Base-by-base conservation (phyloP, 805 yeast species). In the Saccharomycopsis sp. region DNA sequence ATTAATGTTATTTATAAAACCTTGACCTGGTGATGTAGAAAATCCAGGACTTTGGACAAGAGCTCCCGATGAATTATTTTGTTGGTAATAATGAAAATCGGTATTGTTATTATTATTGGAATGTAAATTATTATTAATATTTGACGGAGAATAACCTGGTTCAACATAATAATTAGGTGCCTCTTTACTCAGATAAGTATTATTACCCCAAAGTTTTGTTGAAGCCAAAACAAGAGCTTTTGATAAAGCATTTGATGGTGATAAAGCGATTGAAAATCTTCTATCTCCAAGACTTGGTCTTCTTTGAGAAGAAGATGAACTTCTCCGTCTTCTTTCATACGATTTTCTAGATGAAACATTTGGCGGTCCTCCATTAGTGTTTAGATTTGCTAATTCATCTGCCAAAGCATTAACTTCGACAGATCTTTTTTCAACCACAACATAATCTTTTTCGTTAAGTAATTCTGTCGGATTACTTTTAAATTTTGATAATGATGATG, bases 361-460 rank as follows among this genome's bases (percentile, higher is more conserved):
- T n/a, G n/a, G n/a, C n/a, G n/a, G n/a, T n/a, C n/a, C n/a, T n/a
- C n/a, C n/a, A 30, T 28, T 26, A 2, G 21, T 27, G 1, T 77
- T 78, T 2, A 78, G 78, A 44, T 65, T 63, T 13, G 85, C 88
- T 38, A 89, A 63, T 56, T 88, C 96, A 58, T 89, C 97, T 2
- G 98, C 98, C 42, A 92, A 67, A 2, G 95, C 89, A 62, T 89
- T 89, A 6, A 89, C 94, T 56, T 92, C 97, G 3, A 89, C 96
- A 0, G 92, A 85, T 37, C 94, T 72, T 57, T 89, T 92, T 57
- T 89, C 97, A 21, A 89, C 88, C 30, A 89, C 94, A 26, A 89
- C 97, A 52, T 89, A 89, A 53, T 87, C 96, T 49, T 75, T 78
- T 51, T 86, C 95, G 15, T 36, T 42, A 31, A 42, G 39, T 9